Base-by-base conservation (phyloP, 208 protist species). In the Wallacemonas rigidus region DNA sequence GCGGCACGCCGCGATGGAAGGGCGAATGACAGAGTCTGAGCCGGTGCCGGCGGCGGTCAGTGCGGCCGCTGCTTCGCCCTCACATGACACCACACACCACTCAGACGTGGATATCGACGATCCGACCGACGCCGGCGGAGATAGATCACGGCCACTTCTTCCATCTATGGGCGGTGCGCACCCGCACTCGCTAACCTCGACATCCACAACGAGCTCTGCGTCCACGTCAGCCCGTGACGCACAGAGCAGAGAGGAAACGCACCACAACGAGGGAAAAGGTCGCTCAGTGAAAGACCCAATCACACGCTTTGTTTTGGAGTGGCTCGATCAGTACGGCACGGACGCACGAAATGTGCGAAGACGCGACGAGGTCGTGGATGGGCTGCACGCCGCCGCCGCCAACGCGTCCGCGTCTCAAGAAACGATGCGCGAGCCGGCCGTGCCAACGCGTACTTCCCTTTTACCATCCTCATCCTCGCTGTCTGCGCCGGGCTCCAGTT, bases 231-330 rank as follows among this genome's bases (percentile, higher is more conserved):
- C 45, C 45, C 8, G 45, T 50, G 45, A 50, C 45, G 45, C 39
- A 7, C 40, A 11, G 35, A 26, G 0, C 26, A 26, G 26, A 26
- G 26, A 26, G 26, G 26, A 26, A 26, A 26, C 26, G 26, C 26
- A 26, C 26, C 26, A 26, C 26, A 26, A 26, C 26, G 26, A 26
- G 26, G 26, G 26, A 3, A 73, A 17, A 36, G 53, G 53, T 38
- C 14, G 53, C 53, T 7, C 14, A 36, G 60, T 90, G 63, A 80
- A 83, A 8, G 90, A 95, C 70, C 81, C 87, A 2, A 82, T 92
- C 43, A 95, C 89, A 48, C 50, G 71, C 4, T 90, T 91, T 61
- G 89, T 95, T 11, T 80, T 95, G 58, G 85, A 95, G 68, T 92
- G 87, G 87, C 77, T 95, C 40, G 74, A 81, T 40, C 80, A 86